Evolutionary conservation across 1,139 yeast species (phyloP).

Genomic region (Pichia sp.): DNA sequence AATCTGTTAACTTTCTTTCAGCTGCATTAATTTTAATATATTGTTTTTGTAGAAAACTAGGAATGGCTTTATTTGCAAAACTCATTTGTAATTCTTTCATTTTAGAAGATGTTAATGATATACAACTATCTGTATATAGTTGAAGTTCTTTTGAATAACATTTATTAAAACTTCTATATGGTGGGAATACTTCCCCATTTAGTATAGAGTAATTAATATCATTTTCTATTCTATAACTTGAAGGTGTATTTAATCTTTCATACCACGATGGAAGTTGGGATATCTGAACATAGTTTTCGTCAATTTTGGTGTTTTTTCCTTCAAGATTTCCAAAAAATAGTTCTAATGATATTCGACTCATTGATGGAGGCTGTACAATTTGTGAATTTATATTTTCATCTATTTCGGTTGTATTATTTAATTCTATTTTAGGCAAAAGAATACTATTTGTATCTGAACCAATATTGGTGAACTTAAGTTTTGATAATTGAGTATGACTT

Average conservation of each 20-base stretch:
- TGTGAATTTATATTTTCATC: neutral
- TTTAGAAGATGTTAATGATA: neutral
- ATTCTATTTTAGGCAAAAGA: neutral
- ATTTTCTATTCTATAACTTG: constrained; percentile 6
- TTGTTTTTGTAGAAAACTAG: constrained; percentile 5
- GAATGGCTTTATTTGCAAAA: constrained; percentile 1
- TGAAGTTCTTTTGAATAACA: constrained; percentile 9
- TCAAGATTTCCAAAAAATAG: neutral
- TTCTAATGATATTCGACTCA: constrained; percentile 5
- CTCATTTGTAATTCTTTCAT: constrained; percentile 1
- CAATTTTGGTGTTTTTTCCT: neutral
- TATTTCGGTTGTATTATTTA: neutral
- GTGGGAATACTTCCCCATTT: neutral
- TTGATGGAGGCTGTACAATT: neutral
- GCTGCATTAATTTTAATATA: constrained; percentile 6
- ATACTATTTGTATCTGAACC: neutral
- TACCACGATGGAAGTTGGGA: constrained; percentile 12
- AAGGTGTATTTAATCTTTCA: constrained; percentile 7
- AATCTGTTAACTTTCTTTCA: constrained; percentile 5
- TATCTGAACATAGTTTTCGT: neutral
- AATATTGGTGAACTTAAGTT: constrained; percentile 5
- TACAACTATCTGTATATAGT: constrained; percentile 2
- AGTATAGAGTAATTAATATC: neutral
- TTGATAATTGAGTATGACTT: constrained; percentile 6
- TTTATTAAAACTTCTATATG: constrained; percentile 9